Evolutionary conservation across 306 rosid species (phyloP).

Genomic region (Medicago truncatula): MtrunA17r5.0-ANR NC_053044.1:18885501-18886000

Average conservation of each 20-base stretch:
- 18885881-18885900: no score
- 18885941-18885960: no score
- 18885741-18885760: neutral
- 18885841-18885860: no score
- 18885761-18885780: conserved; percentile 1
- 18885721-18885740: conserved; percentile 24
- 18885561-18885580: conserved; percentile 78
- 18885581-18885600: conserved; percentile 64
- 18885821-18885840: neutral
- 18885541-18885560: conserved; percentile 68
- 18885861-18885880: no score
- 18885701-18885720: conserved; percentile 19
- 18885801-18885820: neutral
- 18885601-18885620: conserved; percentile 58
- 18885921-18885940: no score
- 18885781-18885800: neutral
- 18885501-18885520: conserved; percentile 93
- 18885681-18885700: neutral
- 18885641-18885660: conserved; percentile 17
- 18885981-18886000: no score
- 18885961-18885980: no score
- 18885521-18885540: conserved; percentile 86
- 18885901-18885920: no score
- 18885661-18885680: neutral
- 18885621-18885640: conserved; percentile 12